Base-by-base conservation (phyloP, 306 rosid species). In the Medicago arabica region DNA sequence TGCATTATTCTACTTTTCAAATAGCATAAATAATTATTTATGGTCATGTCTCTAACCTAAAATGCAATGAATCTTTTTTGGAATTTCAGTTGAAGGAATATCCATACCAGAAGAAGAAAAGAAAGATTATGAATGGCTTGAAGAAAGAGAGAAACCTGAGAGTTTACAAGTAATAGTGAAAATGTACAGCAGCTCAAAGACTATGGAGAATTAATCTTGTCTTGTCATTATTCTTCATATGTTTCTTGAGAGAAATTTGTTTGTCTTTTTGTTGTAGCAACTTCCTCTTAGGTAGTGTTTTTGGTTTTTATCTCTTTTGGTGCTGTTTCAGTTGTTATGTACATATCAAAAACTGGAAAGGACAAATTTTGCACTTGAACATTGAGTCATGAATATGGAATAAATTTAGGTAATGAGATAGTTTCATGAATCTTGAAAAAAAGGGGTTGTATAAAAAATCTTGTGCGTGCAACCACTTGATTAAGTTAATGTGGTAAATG, bases 51-150 rank as follows among this genome's bases (percentile, higher is more conserved):
- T 18, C 61, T 21, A 7, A 11, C 39, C 19, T 59, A 17, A 9
- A 21, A 18, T 39, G 8, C 18, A 21, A 19, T 50, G 23, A 21
- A 49, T 17, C 12, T 74, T 8, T 10, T 19, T 19, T 71, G 68
- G 39, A 74, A 67, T 66, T 71, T 65, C 81, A 87, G 97, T 64
- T 3, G 89, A 86, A 12, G 92, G 86, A 78, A 71, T 65, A 16
- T 65, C 81, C 9, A 53, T 88, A 46, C 74, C 83, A 0, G 96
- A 91, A 80, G 89, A 78, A 43, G 95, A 90, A 80, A 87, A 67
- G 80, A 85, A 81, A 36, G 63, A 59, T 7, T 81, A 92, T 44
- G 92, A 92, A 18, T 94, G 98, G 97, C 98, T 94, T 71, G 69
- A 87, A 76, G 97, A 91, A 81, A 88, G 72, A 71, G 92, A 91